These are phyloP conservation scores for Conoideocrella luteorostrata DNA, from an alignment of 2,329 filamentous ascomycete genomes.

Conservation along the genomic window DNA sequence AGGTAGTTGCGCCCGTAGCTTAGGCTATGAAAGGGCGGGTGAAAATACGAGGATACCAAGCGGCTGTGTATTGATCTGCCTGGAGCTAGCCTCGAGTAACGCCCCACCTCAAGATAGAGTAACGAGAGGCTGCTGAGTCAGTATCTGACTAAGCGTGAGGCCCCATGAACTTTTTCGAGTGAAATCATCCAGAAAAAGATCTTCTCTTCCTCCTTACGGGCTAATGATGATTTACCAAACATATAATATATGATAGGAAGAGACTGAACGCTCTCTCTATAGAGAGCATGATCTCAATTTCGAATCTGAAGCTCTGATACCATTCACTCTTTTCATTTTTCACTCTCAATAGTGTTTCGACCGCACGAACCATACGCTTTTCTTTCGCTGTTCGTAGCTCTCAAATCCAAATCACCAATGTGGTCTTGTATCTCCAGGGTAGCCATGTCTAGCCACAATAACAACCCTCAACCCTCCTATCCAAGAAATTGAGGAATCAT, in stretches of 20 bases:
- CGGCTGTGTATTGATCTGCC: no score
- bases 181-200: not conserved
- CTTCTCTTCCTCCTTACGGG: slow-evolving; percentile 31
- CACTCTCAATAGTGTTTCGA: no score
- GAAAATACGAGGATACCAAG: not conserved
- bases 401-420: no score
- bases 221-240: slow-evolving; percentile 53
- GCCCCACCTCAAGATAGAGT: no score
- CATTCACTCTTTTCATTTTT: not conserved
- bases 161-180: not conserved
- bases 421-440: no score
- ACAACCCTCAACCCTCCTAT: no score
- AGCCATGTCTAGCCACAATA: no score
- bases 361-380: no score
- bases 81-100: no score
- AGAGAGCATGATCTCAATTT: slow-evolving; percentile 56
- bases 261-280: slow-evolving; percentile 53
- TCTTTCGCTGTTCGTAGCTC: no score
- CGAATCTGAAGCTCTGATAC: slow-evolving; percentile 50
- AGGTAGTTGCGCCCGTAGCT: not conserved
- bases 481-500: no score
- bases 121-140: slow-evolving; percentile 6
- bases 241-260: slow-evolving; percentile 60
- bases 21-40: no score
- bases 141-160: slow-evolving; percentile 1